Evolutionary conservation across 768 basidiomycete species (phyloP).

Genomic region (Rossbeevera mucosa): DNA sequence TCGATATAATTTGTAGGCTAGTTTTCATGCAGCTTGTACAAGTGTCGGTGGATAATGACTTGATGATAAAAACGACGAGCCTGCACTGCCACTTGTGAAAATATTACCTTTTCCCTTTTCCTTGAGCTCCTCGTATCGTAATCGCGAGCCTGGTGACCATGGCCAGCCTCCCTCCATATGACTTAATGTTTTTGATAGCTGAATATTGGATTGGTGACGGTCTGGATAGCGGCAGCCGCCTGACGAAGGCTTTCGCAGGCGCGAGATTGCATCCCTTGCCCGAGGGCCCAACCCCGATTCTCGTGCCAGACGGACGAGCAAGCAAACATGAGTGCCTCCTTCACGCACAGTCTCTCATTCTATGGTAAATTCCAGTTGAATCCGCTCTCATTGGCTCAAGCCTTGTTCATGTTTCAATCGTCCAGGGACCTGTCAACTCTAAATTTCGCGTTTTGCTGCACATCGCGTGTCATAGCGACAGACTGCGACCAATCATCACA

Average conservation of each 20-base stretch:
- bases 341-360: too few relatives aligned
- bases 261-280: not conserved
- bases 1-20: not conserved
- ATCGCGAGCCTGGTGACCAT: too few relatives aligned
- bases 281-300: too few relatives aligned
- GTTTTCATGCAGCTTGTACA: not conserved
- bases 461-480: not conserved
- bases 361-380: not conserved
- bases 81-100: too few relatives aligned
- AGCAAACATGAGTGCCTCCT: too few relatives aligned
- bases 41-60: not conserved
- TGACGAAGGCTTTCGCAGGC: not conserved
- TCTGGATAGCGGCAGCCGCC: not conserved
- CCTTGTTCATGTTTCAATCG: not conserved
- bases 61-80: too few relatives aligned
- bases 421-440: not conserved
- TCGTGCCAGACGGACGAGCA: too few relatives aligned
- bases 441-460: not conserved
- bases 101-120: too few relatives aligned
- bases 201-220: too few relatives aligned
- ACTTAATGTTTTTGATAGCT: too few relatives aligned
- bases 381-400: not conserved
- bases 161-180: too few relatives aligned
- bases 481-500: not conserved
- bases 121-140: too few relatives aligned